Base-by-base conservation (phyloP, 73 alveolate species). In the Symbiodinium natans region DNA sequence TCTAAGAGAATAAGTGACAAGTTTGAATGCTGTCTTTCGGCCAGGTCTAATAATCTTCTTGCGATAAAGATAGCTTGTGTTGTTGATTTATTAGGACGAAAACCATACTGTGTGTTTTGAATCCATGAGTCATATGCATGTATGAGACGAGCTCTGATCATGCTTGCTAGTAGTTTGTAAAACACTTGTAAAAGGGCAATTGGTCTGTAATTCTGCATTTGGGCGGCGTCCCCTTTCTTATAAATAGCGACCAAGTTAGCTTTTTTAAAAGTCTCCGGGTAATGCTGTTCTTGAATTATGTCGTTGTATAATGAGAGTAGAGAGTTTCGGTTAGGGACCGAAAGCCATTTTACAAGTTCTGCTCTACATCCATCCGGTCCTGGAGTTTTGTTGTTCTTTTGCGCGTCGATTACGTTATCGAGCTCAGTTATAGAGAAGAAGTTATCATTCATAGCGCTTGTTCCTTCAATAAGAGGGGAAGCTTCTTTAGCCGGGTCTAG, bases 21-120 rank as follows among this genome's bases (percentile, higher is more conserved):
- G 33, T 38, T 87, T 9, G 73, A 21, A 40, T 39, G 68, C 43
- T 87, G 94, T 34, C 94, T n/a, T 59, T 87, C 94, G 5, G 94
- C 27, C 25, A 63, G 40, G 21, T 87, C 94, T 23, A 87, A 39
- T 23, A 87, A 38, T 2, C 94, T 29, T 3, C 85, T 39, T 34
- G 94, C 94, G 27, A 87, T 63, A 73, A 87, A 87, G 3, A 87
- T 39, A 13, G 94, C 73, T 56, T 87, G 94, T 39, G 94, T 33
- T 48, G 85, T 56, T 0, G 85, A 56, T 38, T 56, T 87, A 34
- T 59, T 56, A 40, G 84, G 94, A 1, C 94, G 21, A 56, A 87
- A 87, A 2, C 94, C 94, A 36, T 6, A 87, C 59, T 87, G 94
- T 9, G 63, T 33, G 17, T 77, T 21, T 19, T 52, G 84, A 8